A percentile compares a stretch with the other conserved stretches of the same genome.
These are phyloP conservation scores for Penicillium capsulatum DNA, from an alignment of 2,329 filamentous ascomycete genomes.

Conservation along the genomic window DNA sequence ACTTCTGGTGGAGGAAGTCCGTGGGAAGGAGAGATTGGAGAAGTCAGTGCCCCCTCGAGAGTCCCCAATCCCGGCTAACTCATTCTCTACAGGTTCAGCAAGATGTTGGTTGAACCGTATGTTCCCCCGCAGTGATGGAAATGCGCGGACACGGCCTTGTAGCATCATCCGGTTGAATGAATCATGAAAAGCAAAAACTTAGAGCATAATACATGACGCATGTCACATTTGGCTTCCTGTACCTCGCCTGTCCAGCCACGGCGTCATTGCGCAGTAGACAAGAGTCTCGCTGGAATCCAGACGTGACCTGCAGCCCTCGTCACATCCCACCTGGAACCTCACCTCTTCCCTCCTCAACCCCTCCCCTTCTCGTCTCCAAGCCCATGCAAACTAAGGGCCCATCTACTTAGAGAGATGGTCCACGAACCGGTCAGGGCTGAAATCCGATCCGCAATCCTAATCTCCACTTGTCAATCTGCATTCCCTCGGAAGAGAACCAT, in stretches of 20 bases:
- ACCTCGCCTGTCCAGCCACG: neutral
- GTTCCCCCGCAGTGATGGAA: slow-evolving; percentile 40
- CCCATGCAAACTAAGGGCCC: too few species aligned
- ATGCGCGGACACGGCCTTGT: slow-evolving; percentile 11
- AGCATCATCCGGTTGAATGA: slow-evolving; percentile 25
- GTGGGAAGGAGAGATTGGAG: slow-evolving; percentile 90
- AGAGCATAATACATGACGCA: slow-evolving; percentile 33
- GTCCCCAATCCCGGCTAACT: neutral
- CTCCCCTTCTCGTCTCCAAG: neutral
- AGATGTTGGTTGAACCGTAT: slow-evolving; percentile 50
- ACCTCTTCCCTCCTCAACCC: neutral
- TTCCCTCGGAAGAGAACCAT: neutral
- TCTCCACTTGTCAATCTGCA: neutral
- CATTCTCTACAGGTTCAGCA: slow-evolving; percentile 41
- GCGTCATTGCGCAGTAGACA: too few species aligned
- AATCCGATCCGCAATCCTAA: too few species aligned
- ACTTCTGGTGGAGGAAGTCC: slow-evolving; percentile 86
- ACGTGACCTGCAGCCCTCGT: slow-evolving; percentile 6
- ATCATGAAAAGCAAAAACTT: slow-evolving; percentile 38
- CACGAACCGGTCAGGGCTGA: too few species aligned
- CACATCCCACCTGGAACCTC: slow-evolving; percentile 5
- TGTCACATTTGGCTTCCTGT: neutral
- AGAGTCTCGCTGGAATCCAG: neutral
- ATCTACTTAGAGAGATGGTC: too few species aligned
- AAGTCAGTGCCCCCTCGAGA: slow-evolving; percentile 49